Evolutionary conservation across 768 basidiomycete genomes (phyloP).

Genomic region (Jaapia argillacea): DNA sequence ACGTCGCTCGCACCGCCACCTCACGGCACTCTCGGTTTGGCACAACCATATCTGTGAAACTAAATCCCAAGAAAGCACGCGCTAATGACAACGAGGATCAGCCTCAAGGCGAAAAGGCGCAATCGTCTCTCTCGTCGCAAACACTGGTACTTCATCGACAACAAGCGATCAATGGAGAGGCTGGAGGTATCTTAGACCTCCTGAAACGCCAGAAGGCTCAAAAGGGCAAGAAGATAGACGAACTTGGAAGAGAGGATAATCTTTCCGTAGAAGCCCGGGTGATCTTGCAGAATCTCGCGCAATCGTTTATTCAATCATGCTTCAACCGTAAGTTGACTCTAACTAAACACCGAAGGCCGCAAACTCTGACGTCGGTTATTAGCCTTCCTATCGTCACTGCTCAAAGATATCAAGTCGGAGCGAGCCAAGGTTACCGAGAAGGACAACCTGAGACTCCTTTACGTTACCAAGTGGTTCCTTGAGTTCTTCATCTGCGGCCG

Average conservation of each 20-base stretch:
- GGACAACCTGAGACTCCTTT: slow-evolving; percentile 84
- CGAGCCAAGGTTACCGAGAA: slow-evolving; percentile 89
- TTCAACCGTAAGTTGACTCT: slow-evolving; percentile 69
- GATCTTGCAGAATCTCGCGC: slow-evolving; percentile 59
- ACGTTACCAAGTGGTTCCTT: slow-evolving; percentile 84
- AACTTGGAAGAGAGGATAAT: slow-evolving; percentile 57
- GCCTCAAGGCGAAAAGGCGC: slow-evolving; percentile 12
- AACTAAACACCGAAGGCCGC: neutral
- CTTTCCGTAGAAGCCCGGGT: slow-evolving; percentile 54
- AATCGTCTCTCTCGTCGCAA: slow-evolving; percentile 26
- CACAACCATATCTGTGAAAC: slow-evolving; percentile 79
- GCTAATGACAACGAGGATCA: slow-evolving; percentile 16
- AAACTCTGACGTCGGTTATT: neutral
- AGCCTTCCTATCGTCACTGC: slow-evolving; percentile 77
- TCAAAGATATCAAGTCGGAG: slow-evolving; percentile 92
- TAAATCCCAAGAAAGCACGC: slow-evolving; percentile 42
- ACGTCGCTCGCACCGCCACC: slow-evolving; percentile 39
- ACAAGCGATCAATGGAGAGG: slow-evolving; percentile 61
- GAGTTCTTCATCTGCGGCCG: slow-evolving; percentile 70
- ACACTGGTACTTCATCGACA: slow-evolving; percentile 80
- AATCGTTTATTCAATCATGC: slow-evolving; percentile 67
- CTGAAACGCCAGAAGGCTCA: slow-evolving; percentile 37
- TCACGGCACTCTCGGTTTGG: slow-evolving; percentile 95
- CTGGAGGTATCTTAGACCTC: slow-evolving; percentile 64
- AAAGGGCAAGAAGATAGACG: slow-evolving; percentile 55